Evolutionary conservation across 441 rosid genomes (phyloP).

Genomic region (Rhodomyrtus psidioides): DNA sequence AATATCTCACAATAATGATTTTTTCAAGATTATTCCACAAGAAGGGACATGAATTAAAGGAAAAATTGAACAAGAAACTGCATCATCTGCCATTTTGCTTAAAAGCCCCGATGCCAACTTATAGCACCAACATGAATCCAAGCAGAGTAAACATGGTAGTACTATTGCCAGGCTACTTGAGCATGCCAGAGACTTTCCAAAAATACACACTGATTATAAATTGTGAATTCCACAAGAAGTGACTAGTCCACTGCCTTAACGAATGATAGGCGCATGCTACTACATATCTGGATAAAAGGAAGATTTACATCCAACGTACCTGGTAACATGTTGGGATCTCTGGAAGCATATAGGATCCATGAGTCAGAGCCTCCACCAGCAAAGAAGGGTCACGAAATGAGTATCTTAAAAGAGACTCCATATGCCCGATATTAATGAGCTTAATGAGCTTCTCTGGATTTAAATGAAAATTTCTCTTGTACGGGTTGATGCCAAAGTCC

Average conservation of each 20-base stretch:
- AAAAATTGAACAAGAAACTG: background rate
- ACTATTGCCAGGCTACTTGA: background rate
- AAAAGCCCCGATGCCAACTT: background rate
- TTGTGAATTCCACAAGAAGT: background rate
- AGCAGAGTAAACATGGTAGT: background rate
- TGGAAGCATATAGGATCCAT: slow-evolving; percentile 91
- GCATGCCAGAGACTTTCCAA: background rate
- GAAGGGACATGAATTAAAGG: too few species aligned
- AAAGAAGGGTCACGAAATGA: slow-evolving; percentile 57
- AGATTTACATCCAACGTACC: slow-evolving; percentile 22
- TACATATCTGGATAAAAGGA: background rate
- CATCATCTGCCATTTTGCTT: background rate
- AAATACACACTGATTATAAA: background rate
- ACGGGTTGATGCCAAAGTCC: slow-evolving; percentile 29
- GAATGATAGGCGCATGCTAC: background rate
- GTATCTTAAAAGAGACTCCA: slow-evolving; percentile 55
- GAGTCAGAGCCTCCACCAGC: slow-evolving; percentile 87
- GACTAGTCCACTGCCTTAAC: background rate
- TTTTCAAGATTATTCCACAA: background rate
- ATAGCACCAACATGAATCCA: background rate
- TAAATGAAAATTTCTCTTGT: slow-evolving; percentile 17
- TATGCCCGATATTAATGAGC: slow-evolving; percentile 29
- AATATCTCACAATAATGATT: background rate
- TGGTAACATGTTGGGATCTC: slow-evolving; percentile 89
- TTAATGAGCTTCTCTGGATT: slow-evolving; percentile 39